Evolutionary conservation across 2,329 filamentous ascomycete genomes (phyloP).

Genomic region (Salinomyces thailandicus): DNA sequence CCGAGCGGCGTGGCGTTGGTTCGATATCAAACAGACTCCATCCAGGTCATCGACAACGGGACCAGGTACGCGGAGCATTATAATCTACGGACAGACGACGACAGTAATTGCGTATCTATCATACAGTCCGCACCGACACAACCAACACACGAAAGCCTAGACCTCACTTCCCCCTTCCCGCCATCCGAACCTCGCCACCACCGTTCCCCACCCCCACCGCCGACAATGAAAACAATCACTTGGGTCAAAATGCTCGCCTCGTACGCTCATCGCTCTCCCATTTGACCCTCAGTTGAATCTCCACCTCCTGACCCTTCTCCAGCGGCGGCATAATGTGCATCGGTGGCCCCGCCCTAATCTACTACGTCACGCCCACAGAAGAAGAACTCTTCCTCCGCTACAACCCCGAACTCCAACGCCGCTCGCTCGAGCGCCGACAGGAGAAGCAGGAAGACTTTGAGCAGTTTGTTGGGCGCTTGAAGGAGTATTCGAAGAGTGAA

Average conservation of each 20-base stretch:
- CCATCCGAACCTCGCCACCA: too few species aligned
- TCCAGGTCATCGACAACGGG: too few species aligned
- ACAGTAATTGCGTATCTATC: too few species aligned
- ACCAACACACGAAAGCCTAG: too few species aligned
- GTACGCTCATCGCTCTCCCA: constrained; percentile 39
- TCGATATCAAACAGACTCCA: too few species aligned
- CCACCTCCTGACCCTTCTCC: constrained; percentile 5
- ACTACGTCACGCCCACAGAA: constrained; percentile 71
- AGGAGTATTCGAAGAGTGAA: constrained; percentile 81
- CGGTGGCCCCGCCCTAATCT: constrained; percentile 75
- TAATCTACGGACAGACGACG: too few species aligned
- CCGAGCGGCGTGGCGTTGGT: background rate
- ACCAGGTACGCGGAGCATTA: too few species aligned
- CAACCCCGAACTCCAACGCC: constrained; percentile 86
- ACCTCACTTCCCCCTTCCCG: too few species aligned
- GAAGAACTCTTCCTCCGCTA: constrained; percentile 86
- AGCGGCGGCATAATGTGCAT: constrained; percentile 64
- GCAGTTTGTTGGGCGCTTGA: constrained; percentile 71
- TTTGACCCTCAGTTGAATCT: background rate
- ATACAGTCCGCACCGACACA: too few species aligned
- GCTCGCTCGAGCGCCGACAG: constrained; percentile 67
- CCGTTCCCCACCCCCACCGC: too few species aligned
- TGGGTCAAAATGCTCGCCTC: constrained; percentile 59
- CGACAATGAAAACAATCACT: constrained; percentile 38
- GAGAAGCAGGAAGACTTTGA: constrained; percentile 78